Base-by-base conservation (phyloP, 495 filamentous ascomycete genomes). In the Penicillium malachiteum region DNA sequence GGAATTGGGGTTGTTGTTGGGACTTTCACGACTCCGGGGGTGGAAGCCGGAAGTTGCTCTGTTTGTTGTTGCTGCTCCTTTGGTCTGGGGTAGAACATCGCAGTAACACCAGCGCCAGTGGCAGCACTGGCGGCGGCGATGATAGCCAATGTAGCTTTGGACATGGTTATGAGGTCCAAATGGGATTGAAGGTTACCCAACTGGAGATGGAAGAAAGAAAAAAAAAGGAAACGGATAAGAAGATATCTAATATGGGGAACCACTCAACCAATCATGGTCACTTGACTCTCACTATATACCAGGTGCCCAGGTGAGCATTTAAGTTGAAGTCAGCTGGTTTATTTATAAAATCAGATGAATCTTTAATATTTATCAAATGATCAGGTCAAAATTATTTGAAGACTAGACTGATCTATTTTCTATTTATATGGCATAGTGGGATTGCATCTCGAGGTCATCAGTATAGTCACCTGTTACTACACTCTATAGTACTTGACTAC, bases 61-160 rank as follows among this genome's bases (percentile, higher is more conserved):
- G 37, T 80, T 66, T 56, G 78, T 55, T 43, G 79, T 69, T 48
- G 77, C 62, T 50, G 53, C 30, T 50, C 46, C 33, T 47, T 50
- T 7, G 37, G 38, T 44, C 35, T 66, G n/a, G 87, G 87, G 71
- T 83, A 90, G 70, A 96, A 79, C 14, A 91, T 79, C 31, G 87
- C 88, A 39, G 92, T 96, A 48, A 88, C 75, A 54, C 89, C 90
- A 47, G 92, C 92, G 17, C 93, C 94, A 38, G 91, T 87, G 67
- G 89, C 91, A 43, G 94, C 94, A 67, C 90, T 89, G 69, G 87
- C 88, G 45, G 89, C 92, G 39, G 92, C 94, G 60, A 96, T 88
- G 41, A 94, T 81, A 41, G 91, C 92, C 55, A 97, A 64, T 18
- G 92, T 96, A 30, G 85, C 79, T 73, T 96, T 96, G 26, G 91